These are phyloP conservation scores for Clarireedia homoeocarpa DNA, from an alignment of 2,329 filamentous ascomycete species.

Conservation along the genomic window DNA sequence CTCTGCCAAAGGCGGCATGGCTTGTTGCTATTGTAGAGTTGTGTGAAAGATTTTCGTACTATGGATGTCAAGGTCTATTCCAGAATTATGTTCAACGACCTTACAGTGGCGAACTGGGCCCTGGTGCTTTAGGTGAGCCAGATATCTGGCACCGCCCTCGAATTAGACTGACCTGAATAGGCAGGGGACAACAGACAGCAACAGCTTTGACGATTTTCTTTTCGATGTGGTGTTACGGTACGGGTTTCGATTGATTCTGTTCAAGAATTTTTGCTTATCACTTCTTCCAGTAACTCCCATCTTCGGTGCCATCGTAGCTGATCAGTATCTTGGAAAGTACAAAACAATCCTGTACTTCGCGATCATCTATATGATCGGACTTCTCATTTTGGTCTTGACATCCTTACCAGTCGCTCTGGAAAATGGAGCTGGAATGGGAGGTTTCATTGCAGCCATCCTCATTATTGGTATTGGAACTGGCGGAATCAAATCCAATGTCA, in stretches of 20 bases:
- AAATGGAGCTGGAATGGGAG: conserved; percentile 38
- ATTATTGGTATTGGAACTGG: conserved; percentile 39
- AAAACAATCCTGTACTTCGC: conserved; percentile 49
- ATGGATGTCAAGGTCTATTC: conserved; percentile 54
- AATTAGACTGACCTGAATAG: conserved; percentile 16
- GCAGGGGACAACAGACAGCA: conserved; percentile 46
- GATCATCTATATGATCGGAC: conserved; percentile 41
- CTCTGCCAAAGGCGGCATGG: conserved; percentile 5
- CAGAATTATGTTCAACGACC: conserved; percentile 52
- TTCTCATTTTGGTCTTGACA: conserved; percentile 44
- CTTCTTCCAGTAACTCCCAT: conserved; percentile 24
- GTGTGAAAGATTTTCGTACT: conserved; percentile 45
- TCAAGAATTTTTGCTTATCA: background rate
- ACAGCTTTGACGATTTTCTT: conserved; percentile 47
- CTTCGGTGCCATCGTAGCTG: conserved; percentile 39
- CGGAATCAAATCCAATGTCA: conserved; percentile 59
- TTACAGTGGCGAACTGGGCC: conserved; percentile 14
- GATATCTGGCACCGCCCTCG: too few relatives aligned
- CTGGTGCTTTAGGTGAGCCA: conserved; percentile 36
- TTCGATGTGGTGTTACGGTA: conserved; percentile 42
- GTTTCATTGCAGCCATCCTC: conserved; percentile 44
- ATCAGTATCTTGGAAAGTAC: conserved; percentile 53
- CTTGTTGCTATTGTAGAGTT: conserved; percentile 5
- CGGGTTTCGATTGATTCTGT: conserved; percentile 5
- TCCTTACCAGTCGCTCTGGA: conserved; percentile 40